phyloP scores from a whole-genome alignment of 73 alveolate genomes.

The Tetrahymena elliotti region DNA sequence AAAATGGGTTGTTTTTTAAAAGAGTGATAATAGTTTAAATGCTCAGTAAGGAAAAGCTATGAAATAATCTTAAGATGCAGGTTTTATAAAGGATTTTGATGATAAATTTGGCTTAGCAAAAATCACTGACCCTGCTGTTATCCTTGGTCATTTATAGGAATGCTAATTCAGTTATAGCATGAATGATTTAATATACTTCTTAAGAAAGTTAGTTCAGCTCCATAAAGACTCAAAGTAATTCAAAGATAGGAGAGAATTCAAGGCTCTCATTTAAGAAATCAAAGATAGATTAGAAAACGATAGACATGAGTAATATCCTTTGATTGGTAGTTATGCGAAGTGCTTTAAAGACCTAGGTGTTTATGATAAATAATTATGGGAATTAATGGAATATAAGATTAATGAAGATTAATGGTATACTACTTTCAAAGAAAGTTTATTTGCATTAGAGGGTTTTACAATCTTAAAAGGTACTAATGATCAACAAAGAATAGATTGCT shows the following conservation, averaged over 20 bases:
- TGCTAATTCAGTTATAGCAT: constrained; percentile 8
- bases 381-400: constrained; percentile 24
- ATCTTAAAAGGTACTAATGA: background rate
- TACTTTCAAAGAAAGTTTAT: constrained; percentile 30
- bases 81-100: constrained; percentile 9
- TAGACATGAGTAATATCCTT: constrained; percentile 17
- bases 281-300: background rate
- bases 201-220: constrained; percentile 25
- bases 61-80: background rate
- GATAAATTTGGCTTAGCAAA: constrained; percentile 30
- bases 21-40: background rate
- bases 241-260: constrained; percentile 8
- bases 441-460: constrained; percentile 29
- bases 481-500: constrained; percentile 11
- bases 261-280: constrained; percentile 9
- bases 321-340: constrained; percentile 26
- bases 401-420: constrained; percentile 36
- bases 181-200: constrained; percentile 32
- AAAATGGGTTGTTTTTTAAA: background rate
- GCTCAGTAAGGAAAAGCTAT: background rate
- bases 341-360: constrained; percentile 21
- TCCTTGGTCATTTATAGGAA: constrained; percentile 8
- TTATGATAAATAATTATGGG: constrained; percentile 22
- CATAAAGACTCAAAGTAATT: constrained; percentile 1
- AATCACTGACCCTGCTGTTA: constrained; percentile 15